Conservation (phyloP, 768 basidiomycete genomes). For the Boletus fagicola region DNA sequence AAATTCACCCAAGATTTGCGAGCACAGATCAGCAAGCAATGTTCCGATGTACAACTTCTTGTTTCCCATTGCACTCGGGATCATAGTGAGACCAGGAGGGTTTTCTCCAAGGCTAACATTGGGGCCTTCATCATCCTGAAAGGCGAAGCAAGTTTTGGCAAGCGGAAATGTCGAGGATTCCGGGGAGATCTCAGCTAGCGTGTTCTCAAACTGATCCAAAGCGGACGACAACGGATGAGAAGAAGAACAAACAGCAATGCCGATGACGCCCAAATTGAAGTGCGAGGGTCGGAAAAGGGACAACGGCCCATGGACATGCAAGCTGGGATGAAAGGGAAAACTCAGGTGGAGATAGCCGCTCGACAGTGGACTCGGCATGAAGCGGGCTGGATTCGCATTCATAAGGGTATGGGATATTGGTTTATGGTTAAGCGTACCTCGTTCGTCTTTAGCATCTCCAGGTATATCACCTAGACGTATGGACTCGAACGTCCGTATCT, state of each 20-base stretch:
- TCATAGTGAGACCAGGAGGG: constrained; percentile 65
- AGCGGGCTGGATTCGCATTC: constrained; percentile 55
- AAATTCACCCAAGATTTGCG: constrained; percentile 82
- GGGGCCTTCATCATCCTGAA: constrained; percentile 60
- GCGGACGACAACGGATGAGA: constrained; percentile 51
- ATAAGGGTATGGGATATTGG: not conserved
- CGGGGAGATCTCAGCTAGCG: constrained; percentile 66
- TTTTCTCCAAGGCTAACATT: constrained; percentile 56
- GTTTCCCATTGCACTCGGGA: constrained; percentile 85
- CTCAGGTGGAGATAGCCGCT: constrained; percentile 80
- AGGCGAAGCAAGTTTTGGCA: constrained; percentile 80
- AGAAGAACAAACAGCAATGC: constrained; percentile 70
- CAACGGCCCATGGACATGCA: constrained; percentile 63
- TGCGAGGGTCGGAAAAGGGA: constrained; percentile 75
- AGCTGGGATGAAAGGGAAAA: constrained; percentile 73
- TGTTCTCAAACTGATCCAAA: constrained; percentile 63
- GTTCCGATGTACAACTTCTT: constrained; percentile 87
- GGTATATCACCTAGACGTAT: constrained; percentile 84
- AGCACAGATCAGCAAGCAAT: constrained; percentile 84
- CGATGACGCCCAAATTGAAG: constrained; percentile 86
- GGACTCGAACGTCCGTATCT: constrained; percentile 70
- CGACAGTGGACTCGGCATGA: constrained; percentile 74
- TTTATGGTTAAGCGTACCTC: constrained; percentile 46
- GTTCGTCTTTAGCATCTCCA: constrained; percentile 71
- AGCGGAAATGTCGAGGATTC: constrained; percentile 69